Evolutionary conservation across 2,329 filamentous ascomycete genomes (phyloP).

Genomic region (Trichocomaceae sp.): DNA sequence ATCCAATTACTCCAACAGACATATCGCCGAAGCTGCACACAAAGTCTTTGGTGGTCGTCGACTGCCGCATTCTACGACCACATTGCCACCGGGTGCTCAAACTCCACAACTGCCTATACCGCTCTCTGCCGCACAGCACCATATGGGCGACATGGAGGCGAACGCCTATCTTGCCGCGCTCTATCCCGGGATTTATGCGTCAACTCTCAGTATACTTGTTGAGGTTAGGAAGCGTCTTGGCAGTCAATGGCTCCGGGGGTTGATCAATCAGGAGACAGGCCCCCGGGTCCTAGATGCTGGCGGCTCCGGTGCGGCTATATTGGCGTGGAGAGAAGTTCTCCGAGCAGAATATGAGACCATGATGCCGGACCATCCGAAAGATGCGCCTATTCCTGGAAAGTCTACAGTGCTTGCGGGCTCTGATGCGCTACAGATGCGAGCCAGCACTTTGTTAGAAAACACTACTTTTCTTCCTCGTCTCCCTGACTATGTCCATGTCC

Average conservation of each 20-base stretch:
- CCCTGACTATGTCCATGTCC: conserved; percentile 72
- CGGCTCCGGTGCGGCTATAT: conserved; percentile 54
- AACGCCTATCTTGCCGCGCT: conserved; percentile 54
- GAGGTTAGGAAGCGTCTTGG: conserved; percentile 57
- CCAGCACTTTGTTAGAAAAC: conserved; percentile 71
- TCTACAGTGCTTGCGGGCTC: conserved; percentile 76
- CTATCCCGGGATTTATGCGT: conserved; percentile 57
- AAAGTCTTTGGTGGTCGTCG: conserved; percentile 68
- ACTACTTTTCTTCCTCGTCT: conserved; percentile 87
- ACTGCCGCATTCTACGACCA: conserved; percentile 70
- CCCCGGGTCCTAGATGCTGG: conserved; percentile 56
- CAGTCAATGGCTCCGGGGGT: conserved; percentile 50
- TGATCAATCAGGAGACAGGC: conserved; percentile 52
- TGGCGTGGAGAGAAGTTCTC: conserved; percentile 64
- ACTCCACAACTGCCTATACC: conserved; percentile 53
- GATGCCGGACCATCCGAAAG: conserved; percentile 38
- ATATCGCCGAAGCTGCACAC: conserved; percentile 66
- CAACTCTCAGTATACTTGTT: conserved; percentile 49
- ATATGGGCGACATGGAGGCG: conserved; percentile 56
- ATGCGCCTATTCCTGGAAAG: conserved; percentile 51
- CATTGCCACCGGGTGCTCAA: conserved; percentile 48
- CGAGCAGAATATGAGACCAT: conserved; percentile 74
- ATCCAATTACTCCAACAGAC: conserved; percentile 61
- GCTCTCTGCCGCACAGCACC: conserved; percentile 48
- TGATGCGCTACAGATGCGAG: conserved; percentile 64